Evolutionary conservation across 2,329 filamentous ascomycete species (phyloP).

Genomic region (Sclerotinia subarctica): DNA sequence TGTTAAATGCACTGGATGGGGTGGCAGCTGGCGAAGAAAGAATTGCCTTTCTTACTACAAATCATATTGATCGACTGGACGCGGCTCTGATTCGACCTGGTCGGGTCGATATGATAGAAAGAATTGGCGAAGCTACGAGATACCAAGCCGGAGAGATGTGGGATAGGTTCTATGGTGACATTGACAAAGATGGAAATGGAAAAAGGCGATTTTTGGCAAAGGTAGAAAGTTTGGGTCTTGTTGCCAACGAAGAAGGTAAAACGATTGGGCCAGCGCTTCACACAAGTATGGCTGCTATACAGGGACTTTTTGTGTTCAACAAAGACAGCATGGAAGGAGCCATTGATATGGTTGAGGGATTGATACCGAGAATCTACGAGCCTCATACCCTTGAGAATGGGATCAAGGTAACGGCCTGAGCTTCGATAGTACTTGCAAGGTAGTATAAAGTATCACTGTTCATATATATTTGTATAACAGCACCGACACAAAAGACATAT

Average conservation of each 20-base stretch:
- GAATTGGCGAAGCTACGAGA: constrained; percentile 81
- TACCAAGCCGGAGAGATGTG: constrained; percentile 86
- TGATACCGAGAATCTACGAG: constrained; percentile 58
- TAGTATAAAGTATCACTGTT: not conserved
- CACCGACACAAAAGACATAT: too few species aligned
- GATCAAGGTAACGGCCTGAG: constrained; percentile 18
- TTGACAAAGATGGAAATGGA: constrained; percentile 62
- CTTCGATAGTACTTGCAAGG: not conserved
- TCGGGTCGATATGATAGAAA: constrained; percentile 87
- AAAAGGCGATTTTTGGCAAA: constrained; percentile 67
- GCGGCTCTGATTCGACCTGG: constrained; percentile 87
- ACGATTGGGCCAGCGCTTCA: constrained; percentile 27
- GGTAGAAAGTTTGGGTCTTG: constrained; percentile 67
- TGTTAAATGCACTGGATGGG: constrained; percentile 83
- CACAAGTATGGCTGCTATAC: constrained; percentile 89
- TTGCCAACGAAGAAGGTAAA: constrained; percentile 48
- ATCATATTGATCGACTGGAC: constrained; percentile 82
- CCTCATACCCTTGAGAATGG: constrained; percentile 33
- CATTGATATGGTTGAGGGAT: constrained; percentile 70
- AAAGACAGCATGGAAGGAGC: constrained; percentile 88
- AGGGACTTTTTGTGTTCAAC: constrained; percentile 93
- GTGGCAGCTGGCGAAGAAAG: constrained; percentile 94
- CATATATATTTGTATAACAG: not conserved
- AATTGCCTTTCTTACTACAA: constrained; percentile 92
- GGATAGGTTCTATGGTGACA: constrained; percentile 89